A percentile compares a stretch with the other conserved stretches of the same genome.
phyloP scores from a whole-genome alignment of 78 protist species.

The Cyanophora paradoxa region DNA sequence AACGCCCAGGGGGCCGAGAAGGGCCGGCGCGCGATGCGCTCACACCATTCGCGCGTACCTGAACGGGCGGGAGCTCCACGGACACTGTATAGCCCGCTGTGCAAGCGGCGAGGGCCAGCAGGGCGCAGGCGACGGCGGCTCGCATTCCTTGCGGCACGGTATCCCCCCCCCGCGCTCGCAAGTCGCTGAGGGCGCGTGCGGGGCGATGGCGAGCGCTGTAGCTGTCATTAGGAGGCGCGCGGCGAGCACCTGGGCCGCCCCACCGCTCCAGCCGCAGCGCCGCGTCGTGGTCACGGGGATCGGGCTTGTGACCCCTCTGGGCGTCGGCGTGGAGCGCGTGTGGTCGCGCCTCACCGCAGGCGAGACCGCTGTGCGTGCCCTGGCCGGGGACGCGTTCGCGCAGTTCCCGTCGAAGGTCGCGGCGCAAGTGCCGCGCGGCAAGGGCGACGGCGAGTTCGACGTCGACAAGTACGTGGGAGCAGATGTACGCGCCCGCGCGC shows the following conservation, averaged over 20 bases:
- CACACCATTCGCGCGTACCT: too few relatives aligned
- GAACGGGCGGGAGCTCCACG: too few relatives aligned
- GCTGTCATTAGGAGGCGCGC: too few relatives aligned
- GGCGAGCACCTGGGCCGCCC: not conserved
- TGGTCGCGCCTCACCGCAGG: slow-evolving; percentile 59
- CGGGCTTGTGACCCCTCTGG: slow-evolving; percentile 84
- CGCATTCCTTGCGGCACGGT: too few relatives aligned
- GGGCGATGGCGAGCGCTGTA: too few relatives aligned
- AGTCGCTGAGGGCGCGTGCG: too few relatives aligned
- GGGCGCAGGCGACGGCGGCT: too few relatives aligned
- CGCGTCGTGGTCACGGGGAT: slow-evolving; percentile 88
- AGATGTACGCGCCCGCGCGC: too few relatives aligned
- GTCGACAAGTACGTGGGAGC: too few relatives aligned
- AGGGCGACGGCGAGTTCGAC: slow-evolving; percentile 4
- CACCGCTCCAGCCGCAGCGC: not conserved
- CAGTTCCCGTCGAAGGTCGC: slow-evolving; percentile 25
- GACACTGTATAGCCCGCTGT: too few relatives aligned
- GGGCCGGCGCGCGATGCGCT: not conserved
- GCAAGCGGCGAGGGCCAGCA: too few relatives aligned
- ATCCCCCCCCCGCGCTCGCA: too few relatives aligned
- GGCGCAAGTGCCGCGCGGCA: slow-evolving; percentile 27
- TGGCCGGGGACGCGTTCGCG: not conserved
- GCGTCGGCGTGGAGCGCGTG: slow-evolving; percentile 50
- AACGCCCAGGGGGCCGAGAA: not conserved
- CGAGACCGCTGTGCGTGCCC: not conserved